Evolutionary conservation across 1,284 basidiomycete species (phyloP).

Genomic region (Heterobasidion occidentale): DNA sequence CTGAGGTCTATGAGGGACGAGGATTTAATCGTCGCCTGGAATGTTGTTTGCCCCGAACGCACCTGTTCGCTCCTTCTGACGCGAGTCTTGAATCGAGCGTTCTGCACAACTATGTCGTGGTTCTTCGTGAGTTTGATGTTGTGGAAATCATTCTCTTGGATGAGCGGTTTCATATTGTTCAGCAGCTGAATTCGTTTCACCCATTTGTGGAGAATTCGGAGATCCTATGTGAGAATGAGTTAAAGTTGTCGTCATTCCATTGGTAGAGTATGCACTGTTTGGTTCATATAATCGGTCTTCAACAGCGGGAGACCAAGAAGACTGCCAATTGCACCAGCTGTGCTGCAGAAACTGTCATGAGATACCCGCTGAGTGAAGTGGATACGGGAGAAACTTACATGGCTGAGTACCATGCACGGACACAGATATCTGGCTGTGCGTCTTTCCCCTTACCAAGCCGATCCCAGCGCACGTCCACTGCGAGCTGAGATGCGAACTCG

Average conservation of each 20-base stretch:
- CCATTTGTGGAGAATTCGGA: neutral
- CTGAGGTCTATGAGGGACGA: neutral
- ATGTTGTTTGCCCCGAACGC: neutral
- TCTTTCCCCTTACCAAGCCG: neutral
- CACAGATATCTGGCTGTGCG: conserved; percentile 6
- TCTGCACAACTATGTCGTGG: conserved; percentile 19
- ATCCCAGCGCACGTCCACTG: neutral
- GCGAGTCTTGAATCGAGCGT: conserved; percentile 28
- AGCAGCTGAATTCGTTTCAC: neutral
- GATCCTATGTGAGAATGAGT: neutral
- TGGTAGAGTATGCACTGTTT: no score
- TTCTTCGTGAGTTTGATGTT: conserved; percentile 12
- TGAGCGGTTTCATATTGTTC: neutral
- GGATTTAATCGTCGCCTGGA: no score
- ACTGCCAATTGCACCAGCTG: no score
- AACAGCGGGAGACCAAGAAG: no score
- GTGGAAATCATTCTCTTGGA: neutral
- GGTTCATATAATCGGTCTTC: no score
- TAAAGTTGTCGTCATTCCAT: no score
- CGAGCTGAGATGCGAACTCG: neutral
- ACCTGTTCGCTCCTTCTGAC: conserved; percentile 25
- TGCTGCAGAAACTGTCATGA: no score
- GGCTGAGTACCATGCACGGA: conserved; percentile 31
- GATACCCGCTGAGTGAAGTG: neutral
- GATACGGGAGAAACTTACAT: conserved; percentile 15